Evolutionary conservation across 768 basidiomycete species (phyloP).

Genomic region (Clavulina sp.): DNA sequence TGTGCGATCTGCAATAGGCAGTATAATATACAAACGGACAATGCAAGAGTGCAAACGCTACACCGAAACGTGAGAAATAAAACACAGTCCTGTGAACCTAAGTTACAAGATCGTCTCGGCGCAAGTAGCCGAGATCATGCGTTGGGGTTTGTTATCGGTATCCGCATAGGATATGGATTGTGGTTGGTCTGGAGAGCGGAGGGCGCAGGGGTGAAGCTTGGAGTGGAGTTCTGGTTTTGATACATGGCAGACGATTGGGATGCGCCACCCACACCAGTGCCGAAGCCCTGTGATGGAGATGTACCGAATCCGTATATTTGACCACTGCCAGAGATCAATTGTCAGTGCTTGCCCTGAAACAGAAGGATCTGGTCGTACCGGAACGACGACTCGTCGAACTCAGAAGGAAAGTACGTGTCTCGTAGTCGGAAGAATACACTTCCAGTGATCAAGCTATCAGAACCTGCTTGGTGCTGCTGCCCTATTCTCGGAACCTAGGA

Average conservation of each 20-base stretch:
- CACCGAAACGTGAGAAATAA: no score
- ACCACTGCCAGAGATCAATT: not conserved
- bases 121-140: no score
- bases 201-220: no score
- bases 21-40: no score
- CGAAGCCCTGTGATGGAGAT: not conserved
- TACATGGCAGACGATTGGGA: not conserved
- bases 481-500: constrained; percentile 73
- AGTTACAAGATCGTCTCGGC: no score
- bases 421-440: constrained; percentile 95
- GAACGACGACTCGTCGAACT: constrained; percentile 69
- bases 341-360: not conserved
- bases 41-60: no score
- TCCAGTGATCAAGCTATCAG: constrained; percentile 87
- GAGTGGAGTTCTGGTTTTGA: no score
- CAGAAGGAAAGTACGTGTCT: constrained; percentile 68
- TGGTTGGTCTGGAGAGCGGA: no score
- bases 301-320: not conserved
- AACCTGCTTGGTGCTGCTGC: constrained; percentile 87
- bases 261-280: constrained; percentile 1
- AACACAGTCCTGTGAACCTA: no score
- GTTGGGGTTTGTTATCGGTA: no score
- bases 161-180: no score
- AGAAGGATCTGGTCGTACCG: constrained; percentile 14
- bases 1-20: no score